Base-by-base conservation (phyloP, 1,284 basidiomycete species). In the Pseudozyma thailandica region DNA sequence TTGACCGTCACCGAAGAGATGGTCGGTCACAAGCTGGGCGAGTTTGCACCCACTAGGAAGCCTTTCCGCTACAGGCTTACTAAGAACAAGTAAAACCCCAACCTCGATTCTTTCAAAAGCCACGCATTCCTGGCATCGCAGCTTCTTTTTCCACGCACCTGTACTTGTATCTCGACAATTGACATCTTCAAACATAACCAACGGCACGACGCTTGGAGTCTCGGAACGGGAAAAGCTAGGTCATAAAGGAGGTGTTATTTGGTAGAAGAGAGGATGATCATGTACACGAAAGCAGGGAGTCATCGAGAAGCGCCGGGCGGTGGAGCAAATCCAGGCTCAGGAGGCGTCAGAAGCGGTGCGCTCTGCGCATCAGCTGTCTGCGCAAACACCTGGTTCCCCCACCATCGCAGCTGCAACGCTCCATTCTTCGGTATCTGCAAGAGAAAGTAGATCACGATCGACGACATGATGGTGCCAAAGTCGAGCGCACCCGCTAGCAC, bases 21-120 rank as follows among this genome's bases (percentile, higher is more conserved):
- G 94, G 93, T 98, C 2, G 95, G 95, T 0, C 94, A 98, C 84
- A 98, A 98, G 84, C 85, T 98, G 54, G 95, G 95, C 50, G 94
- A 98, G 86, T 98, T 98, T 84, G 87, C 93, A 18, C 88, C 90
- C 62, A 97, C 94, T 39, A 89, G 92, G 84, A 87, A 87, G 78
- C 85, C 83, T 51, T 88, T 87, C 79, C 71, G 75, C 31, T 83
- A 80, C 69, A 73, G 66, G 33, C 47, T 71, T 43, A 76, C 74
- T 4, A 78, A 78, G 71, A 78, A 78, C 75, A 78, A 75, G 64
- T 78, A 41, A 56, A 23, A n/a, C n/a, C n/a, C n/a, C n/a, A n/a
- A n/a, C n/a, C n/a, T 28, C 27, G 13, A 18, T 10, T 27, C 48
- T n/a, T 12, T 39, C 25, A 16, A n/a, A 37, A 16, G 16, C 33